Evolutionary conservation across 768 basidiomycete species (phyloP), one percentile per base, ranked within the genome.

Genomic region (Antrodiella citrinella): DNA sequence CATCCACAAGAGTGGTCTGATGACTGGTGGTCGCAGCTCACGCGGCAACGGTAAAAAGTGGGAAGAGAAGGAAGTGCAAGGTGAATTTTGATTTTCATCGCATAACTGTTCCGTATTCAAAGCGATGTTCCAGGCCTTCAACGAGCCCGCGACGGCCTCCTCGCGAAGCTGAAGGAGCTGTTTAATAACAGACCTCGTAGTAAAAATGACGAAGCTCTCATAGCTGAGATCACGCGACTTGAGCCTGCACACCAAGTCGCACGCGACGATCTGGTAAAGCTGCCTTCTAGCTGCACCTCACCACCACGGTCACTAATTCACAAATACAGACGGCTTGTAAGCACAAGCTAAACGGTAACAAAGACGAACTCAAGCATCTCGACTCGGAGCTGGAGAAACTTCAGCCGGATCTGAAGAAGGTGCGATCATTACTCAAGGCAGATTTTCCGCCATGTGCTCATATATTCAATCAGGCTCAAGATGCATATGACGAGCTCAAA

Each of bases 1-100:
- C 53, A 97, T 99, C 44, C 96, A 99, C 67, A 94, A 94, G 71
- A 93, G 91, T 57, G 96, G 96, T 53, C 70, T 95, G 44, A 98
- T 99, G 62, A 99, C 96, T 26, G 96, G 96, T 69, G 96, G 96
- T 22, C 75, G 81, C 44, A 90, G 91, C 58, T 77, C 84, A 0
- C 84, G 85, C 54, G 76, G 72, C 43, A 81, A 67, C n/a, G 77
- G 75, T 38, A 88, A 89, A 69, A 92, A 91, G 62, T 97, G 92
- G 86, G 91, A 95, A 52, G 95, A 98, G 64, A 87, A 86, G 59
- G 93, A 96, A 57, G 78, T 97, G 3, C 83, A 91, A 67, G 87
- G 92, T 90, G 55, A 38, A n/a, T n/a, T n/a, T n/a, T 40, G 67
- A 4, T 13, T 4, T 35, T 13, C 24, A n/a, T n/a, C n/a, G n/a